Evolutionary conservation across 139 green algal species (phyloP).

Genomic region (Micractinium sp.): DNA sequence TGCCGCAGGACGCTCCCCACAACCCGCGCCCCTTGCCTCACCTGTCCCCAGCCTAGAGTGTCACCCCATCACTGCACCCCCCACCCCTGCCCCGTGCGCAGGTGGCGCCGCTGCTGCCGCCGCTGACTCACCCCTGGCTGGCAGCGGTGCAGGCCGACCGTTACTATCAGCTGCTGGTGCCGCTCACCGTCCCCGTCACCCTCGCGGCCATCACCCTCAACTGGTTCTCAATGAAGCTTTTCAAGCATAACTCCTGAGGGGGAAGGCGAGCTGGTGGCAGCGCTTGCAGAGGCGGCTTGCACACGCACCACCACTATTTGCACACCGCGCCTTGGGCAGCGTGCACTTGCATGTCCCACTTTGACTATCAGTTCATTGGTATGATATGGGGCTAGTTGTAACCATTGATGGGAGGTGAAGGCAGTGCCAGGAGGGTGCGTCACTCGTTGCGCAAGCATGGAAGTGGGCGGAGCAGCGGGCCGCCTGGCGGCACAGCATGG

Average conservation of each 20-base stretch:
- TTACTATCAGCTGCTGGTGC: slow-evolving; percentile 50
- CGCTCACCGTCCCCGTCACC: slow-evolving; percentile 50
- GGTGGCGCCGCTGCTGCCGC: slow-evolving; percentile 32
- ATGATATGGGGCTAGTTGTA: too few species aligned
- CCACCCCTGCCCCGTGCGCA: not conserved
- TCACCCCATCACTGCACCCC: not conserved
- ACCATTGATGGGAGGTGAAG: too few species aligned
- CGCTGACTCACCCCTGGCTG: not conserved
- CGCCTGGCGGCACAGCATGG: too few species aligned
- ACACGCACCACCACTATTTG: not conserved
- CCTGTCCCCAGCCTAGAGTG: not conserved
- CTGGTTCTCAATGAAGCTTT: slow-evolving; percentile 59
- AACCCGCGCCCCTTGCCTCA: not conserved
- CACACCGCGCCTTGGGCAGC: not conserved
- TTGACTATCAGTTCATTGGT: too few species aligned
- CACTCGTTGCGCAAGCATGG: too few species aligned
- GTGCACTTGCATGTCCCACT: not conserved
- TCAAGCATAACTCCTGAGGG: slow-evolving; percentile 52
- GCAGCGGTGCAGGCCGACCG: slow-evolving; percentile 21
- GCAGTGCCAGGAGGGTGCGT: too few species aligned
- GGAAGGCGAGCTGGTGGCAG: too few species aligned
- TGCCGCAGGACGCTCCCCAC: not conserved
- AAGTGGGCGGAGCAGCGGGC: too few species aligned
- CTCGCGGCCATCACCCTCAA: slow-evolving; percentile 46
- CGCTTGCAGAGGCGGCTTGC: not conserved